Conservation (phyloP, 345 rosid genomes). For the Rubroshorea leprosula region DNA sequence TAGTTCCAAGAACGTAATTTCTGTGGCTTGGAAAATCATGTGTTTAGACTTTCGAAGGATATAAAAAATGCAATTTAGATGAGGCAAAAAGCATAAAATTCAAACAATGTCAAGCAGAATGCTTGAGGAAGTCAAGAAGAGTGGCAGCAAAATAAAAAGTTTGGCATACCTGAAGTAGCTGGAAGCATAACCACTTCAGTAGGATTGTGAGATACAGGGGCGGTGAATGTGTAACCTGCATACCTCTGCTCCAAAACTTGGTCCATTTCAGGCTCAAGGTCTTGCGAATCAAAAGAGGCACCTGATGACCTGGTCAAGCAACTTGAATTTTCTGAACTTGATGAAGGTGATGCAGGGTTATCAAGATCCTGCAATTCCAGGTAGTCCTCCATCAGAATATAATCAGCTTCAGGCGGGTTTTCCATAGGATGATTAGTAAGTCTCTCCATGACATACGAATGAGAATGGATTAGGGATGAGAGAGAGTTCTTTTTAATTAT, state of each 20-base stretch:
- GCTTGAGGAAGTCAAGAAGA: too few relatives aligned
- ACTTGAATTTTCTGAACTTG: conserved; percentile 54
- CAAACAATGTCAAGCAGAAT: neutral
- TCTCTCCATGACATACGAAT: conserved; percentile 20
- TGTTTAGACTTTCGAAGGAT: neutral
- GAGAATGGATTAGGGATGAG: too few relatives aligned
- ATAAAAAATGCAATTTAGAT: neutral
- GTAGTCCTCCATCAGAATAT: conserved; percentile 25
- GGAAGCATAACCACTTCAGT: conserved; percentile 24
- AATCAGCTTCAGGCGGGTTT: conserved; percentile 16
- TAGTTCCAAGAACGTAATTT: too few relatives aligned
- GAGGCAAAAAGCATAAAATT: neutral
- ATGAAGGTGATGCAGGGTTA: conserved; percentile 25
- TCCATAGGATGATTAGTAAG: conserved; percentile 11
- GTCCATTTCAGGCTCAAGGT: conserved; percentile 24
- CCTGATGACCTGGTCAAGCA: conserved; percentile 39
- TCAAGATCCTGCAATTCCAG: conserved; percentile 46
- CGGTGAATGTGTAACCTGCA: conserved; percentile 14
- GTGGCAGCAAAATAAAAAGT: too few relatives aligned
- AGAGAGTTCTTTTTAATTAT: too few relatives aligned
- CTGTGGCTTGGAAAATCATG: neutral
- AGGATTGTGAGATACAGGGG: conserved; percentile 22
- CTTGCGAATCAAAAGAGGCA: conserved; percentile 41
- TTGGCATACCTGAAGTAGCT: conserved; percentile 28
- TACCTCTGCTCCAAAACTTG: conserved; percentile 12